Conservation (phyloP, 768 basidiomycete species). For the Favolaschia claudopus region DNA sequence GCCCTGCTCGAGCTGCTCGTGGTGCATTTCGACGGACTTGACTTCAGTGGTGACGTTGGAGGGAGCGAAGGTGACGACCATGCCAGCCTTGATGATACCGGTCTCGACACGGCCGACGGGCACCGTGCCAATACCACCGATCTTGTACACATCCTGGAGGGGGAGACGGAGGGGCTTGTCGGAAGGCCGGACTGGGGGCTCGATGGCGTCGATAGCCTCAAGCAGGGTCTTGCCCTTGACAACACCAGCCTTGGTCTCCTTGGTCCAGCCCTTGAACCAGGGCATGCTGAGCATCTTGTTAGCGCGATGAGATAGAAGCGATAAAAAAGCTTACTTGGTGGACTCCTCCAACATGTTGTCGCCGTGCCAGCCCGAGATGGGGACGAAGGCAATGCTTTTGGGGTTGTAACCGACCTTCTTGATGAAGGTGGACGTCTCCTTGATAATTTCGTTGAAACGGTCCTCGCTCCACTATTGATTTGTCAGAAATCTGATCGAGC, state of each 20-base stretch:
- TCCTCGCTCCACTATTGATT: slow-evolving; percentile 93
- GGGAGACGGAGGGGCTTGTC: slow-evolving; percentile 99
- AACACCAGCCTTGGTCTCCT: slow-evolving; percentile 92
- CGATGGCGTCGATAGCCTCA: slow-evolving; percentile 99
- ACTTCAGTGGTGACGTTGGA: slow-evolving; percentile 99
- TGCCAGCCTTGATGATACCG: slow-evolving; percentile 99
- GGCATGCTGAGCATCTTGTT: slow-evolving; percentile 88
- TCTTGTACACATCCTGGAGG: slow-evolving; percentile 99
- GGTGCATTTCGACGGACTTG: slow-evolving; percentile 99
- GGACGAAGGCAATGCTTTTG: slow-evolving; percentile 97
- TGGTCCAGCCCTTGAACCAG: slow-evolving; percentile 99
- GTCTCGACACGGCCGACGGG: slow-evolving; percentile 99
- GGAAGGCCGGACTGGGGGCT: slow-evolving; percentile 94
- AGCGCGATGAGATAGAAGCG: slow-evolving; percentile 17
- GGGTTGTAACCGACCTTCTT: slow-evolving; percentile 99
- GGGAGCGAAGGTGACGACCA: slow-evolving; percentile 97
- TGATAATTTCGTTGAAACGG: slow-evolving; percentile 99
- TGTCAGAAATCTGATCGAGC: not conserved
- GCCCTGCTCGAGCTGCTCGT: slow-evolving; percentile 96
- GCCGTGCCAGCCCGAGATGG: slow-evolving; percentile 99
- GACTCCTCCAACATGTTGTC: slow-evolving; percentile 99
- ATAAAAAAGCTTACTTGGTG: slow-evolving; percentile 67
- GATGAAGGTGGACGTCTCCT: slow-evolving; percentile 97
- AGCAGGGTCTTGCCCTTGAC: slow-evolving; percentile 99
- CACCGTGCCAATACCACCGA: slow-evolving; percentile 99